Conservation (phyloP, 345 rosid species). For the Iberis pinnata region DNA sequence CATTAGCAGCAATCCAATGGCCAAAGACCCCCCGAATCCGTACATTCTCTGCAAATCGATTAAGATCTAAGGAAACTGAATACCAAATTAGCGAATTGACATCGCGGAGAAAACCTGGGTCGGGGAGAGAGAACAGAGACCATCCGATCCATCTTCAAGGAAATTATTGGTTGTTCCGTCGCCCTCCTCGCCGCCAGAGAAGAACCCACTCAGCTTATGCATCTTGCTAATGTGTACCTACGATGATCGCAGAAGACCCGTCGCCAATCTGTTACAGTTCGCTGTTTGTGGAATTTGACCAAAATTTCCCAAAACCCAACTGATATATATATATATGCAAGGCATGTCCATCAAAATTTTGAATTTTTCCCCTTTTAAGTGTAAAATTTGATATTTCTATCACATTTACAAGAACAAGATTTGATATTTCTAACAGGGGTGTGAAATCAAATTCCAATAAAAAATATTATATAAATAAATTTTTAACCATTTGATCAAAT, state of each 20-base stretch:
- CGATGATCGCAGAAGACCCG: neutral
- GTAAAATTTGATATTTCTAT: too few relatives aligned
- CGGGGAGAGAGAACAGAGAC: slow-evolving; percentile 58
- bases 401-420: too few relatives aligned
- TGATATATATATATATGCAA: too few relatives aligned
- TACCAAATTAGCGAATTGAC: neutral
- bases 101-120: slow-evolving; percentile 48
- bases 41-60: slow-evolving; percentile 55
- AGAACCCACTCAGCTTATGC: slow-evolving; percentile 50
- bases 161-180: slow-evolving; percentile 40
- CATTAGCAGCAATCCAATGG: slow-evolving; percentile 62
- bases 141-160: slow-evolving; percentile 61
- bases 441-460: too few relatives aligned
- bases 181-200: slow-evolving; percentile 40
- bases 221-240: slow-evolving; percentile 20
- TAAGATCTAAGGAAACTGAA: neutral
- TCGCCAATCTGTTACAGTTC: too few relatives aligned
- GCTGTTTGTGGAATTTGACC: too few relatives aligned
- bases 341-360: too few relatives aligned
- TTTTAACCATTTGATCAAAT: too few relatives aligned
- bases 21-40: slow-evolving; percentile 58
- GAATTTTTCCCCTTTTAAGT: too few relatives aligned
- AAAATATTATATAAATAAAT: too few relatives aligned
- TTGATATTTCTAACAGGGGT: too few relatives aligned
- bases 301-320: too few relatives aligned